Conservation (phyloP, 2,329 filamentous ascomycete species). For the Ophiostoma ips region DNA sequence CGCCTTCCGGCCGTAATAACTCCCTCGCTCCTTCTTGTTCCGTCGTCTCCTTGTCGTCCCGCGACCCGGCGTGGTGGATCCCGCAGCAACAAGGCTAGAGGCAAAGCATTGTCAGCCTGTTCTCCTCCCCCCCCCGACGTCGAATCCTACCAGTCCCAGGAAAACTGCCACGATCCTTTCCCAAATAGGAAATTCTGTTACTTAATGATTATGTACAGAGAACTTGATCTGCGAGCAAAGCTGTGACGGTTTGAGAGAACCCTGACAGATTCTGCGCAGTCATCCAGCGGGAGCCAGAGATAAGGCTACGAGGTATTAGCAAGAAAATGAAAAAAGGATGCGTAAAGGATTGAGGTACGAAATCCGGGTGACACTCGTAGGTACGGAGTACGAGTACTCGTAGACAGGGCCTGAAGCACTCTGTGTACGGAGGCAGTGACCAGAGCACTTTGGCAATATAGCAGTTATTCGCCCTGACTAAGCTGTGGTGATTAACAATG, state of each 20-base stretch:
- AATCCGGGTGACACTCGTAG: too few relatives aligned
- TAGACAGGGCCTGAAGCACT: too few relatives aligned
- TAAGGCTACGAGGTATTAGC: not conserved
- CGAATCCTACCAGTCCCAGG: not conserved
- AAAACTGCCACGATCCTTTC: constrained; percentile 1
- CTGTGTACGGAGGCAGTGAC: too few relatives aligned
- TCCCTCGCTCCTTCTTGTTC: not conserved
- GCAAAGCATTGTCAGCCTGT: not conserved
- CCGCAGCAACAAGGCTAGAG: not conserved
- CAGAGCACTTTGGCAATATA: too few relatives aligned
- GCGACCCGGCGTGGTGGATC: not conserved
- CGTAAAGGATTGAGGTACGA: too few relatives aligned
- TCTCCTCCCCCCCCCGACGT: not conserved
- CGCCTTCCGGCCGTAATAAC: not conserved
- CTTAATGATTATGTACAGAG: constrained; percentile 15
- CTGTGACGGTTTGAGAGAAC: not conserved
- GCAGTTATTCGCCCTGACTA: too few relatives aligned
- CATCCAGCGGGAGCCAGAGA: not conserved
- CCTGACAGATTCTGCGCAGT: constrained; percentile 1
- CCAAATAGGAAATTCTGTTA: constrained; percentile 12
- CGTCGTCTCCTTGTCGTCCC: not conserved
- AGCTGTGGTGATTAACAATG: too few relatives aligned
- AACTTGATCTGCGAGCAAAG: constrained; percentile 12
- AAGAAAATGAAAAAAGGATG: not conserved
- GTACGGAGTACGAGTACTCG: too few relatives aligned